Conservation (phyloP, 179 eudicot genomes). For the Pouteria campechiana region DNA sequence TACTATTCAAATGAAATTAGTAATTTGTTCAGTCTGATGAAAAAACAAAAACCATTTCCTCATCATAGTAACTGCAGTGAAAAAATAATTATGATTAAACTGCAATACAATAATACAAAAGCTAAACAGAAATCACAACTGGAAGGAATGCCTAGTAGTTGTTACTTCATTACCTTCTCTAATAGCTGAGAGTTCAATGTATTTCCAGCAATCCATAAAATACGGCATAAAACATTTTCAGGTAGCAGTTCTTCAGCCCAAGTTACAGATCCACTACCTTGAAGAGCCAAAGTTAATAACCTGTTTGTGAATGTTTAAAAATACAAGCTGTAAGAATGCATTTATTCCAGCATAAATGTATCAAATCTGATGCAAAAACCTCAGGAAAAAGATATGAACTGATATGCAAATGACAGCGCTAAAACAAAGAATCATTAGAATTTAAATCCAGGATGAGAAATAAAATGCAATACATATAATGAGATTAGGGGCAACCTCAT, state of each 20-base stretch:
- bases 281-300: conserved; percentile 71
- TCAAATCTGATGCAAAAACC: too few relatives aligned
- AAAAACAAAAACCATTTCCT: too few relatives aligned
- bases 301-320: conserved; percentile 36
- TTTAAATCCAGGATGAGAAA: too few relatives aligned
- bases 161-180: conserved; percentile 95
- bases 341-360: not conserved
- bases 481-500: not conserved
- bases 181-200: conserved; percentile 64
- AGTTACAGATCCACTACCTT: conserved; percentile 43
- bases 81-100: too few relatives aligned
- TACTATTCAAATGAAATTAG: too few relatives aligned
- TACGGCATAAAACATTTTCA: conserved; percentile 50
- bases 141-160: too few relatives aligned
- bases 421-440: too few relatives aligned
- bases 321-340: conserved; percentile 3
- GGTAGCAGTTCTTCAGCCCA: conserved; percentile 74
- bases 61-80: too few relatives aligned
- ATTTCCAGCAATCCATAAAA: conserved; percentile 81
- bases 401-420: not conserved
- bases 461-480: not conserved
- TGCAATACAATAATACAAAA: too few relatives aligned
- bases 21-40: too few relatives aligned
- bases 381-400: too few relatives aligned
- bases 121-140: too few relatives aligned